Percentiles rank a stretch among this genome's conserved stretches.
phyloP scores from a whole-genome alignment of 2,329 filamentous ascomycete species.

The Endocalyx cinctus region DNA sequence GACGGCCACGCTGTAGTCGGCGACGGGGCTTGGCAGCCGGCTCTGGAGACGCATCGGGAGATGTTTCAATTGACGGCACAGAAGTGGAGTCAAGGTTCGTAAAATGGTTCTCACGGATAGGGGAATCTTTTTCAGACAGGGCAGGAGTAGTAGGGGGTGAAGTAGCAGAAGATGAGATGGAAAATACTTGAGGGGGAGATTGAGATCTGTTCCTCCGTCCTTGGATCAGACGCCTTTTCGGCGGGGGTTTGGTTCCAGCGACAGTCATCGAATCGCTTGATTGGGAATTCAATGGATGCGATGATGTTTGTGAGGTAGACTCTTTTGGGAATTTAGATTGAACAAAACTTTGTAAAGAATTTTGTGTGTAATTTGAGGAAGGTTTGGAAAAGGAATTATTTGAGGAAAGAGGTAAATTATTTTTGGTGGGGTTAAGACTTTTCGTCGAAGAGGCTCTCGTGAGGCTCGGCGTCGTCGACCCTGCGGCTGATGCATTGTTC shows the following conservation, averaged over 20 bases:
- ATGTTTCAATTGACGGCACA: slow-evolving; percentile 1
- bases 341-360: slow-evolving; percentile 9
- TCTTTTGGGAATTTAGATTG: slow-evolving; percentile 8
- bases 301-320: not conserved
- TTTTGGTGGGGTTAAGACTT: too few species aligned
- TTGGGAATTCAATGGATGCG: slow-evolving; percentile 2
- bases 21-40: slow-evolving; percentile 13
- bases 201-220: slow-evolving; percentile 21
- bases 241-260: slow-evolving; percentile 12
- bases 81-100: slow-evolving; percentile 1
- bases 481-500: too few species aligned
- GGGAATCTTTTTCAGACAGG: slow-evolving; percentile 12
- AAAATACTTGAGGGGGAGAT: slow-evolving; percentile 24
- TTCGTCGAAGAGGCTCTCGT: too few species aligned
- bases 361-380: too few species aligned
- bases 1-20: slow-evolving; percentile 20
- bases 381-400: slow-evolving; percentile 3
- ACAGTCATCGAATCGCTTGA: not conserved
- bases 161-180: slow-evolving; percentile 25
- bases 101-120: slow-evolving; percentile 2
- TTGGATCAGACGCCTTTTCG: slow-evolving; percentile 25
- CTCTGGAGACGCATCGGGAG: slow-evolving; percentile 2
- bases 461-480: too few species aligned
- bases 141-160: slow-evolving; percentile 25
- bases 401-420: too few species aligned